Evolutionary conservation across 495 filamentous ascomycete genomes (phyloP).

Genomic region (Echria macrotheca): DNA sequence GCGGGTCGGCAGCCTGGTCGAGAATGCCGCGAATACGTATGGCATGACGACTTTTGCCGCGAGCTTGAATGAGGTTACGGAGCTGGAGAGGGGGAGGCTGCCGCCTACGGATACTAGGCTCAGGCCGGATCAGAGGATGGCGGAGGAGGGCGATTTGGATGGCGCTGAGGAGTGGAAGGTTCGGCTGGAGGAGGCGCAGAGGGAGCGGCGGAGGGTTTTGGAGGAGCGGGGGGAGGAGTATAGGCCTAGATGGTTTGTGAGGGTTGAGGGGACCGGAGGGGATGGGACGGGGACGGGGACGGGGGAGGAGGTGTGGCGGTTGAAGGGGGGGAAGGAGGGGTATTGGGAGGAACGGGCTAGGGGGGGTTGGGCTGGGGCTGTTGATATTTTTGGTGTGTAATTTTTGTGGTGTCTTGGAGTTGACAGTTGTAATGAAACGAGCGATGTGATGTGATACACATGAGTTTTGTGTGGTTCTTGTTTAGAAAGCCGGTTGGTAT

Average conservation of each 20-base stretch:
- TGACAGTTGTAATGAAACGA: too few relatives aligned
- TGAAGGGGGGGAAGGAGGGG: constrained; percentile 73
- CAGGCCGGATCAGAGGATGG: constrained; percentile 86
- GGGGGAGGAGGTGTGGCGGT: constrained; percentile 74
- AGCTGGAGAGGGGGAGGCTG: constrained; percentile 63
- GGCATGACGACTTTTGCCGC: constrained; percentile 86
- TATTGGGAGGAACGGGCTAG: constrained; percentile 85
- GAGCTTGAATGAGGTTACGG: constrained; percentile 78
- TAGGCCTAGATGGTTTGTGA: constrained; percentile 77
- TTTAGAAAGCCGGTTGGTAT: too few relatives aligned
- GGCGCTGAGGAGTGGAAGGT: constrained; percentile 78
- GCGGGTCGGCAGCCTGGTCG: constrained; percentile 68
- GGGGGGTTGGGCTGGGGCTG: constrained; percentile 64
- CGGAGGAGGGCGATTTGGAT: constrained; percentile 78
- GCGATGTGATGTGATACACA: too few relatives aligned
- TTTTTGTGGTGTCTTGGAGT: too few relatives aligned
- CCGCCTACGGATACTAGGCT: constrained; percentile 78
- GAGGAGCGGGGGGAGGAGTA: constrained; percentile 67
- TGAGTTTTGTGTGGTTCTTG: too few relatives aligned
- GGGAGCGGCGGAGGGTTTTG: constrained; percentile 65
- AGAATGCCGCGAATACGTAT: constrained; percentile 69
- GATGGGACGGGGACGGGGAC: too few relatives aligned
- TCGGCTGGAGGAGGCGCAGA: constrained; percentile 78
- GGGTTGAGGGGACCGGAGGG: constrained; percentile 37
- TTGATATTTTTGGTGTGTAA: constrained; percentile 58